Evolutionary conservation across 2,329 filamentous ascomycete genomes (phyloP).

Genomic region (Calonectria hawksworthii): DNA sequence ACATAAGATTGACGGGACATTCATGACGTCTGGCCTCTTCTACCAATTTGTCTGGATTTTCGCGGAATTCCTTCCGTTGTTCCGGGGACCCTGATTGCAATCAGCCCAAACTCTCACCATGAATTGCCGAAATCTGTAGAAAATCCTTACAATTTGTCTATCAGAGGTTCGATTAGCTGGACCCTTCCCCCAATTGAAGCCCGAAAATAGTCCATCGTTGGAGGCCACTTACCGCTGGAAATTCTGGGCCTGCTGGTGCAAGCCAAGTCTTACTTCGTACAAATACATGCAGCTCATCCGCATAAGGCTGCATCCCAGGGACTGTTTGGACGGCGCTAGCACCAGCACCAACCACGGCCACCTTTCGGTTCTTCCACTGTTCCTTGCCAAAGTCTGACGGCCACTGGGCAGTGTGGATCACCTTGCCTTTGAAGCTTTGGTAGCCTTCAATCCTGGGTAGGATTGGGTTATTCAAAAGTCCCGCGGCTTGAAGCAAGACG

Average conservation of each 20-base stretch:
- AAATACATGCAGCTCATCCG: neutral
- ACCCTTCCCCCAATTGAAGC: no score
- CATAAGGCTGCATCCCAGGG: neutral
- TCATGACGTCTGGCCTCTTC: neutral
- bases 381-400: neutral
- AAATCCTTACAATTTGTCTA: neutral
- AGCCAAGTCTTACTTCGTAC: conserved; percentile 4
- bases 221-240: neutral
- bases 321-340: neutral
- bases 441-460: neutral
- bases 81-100: neutral
- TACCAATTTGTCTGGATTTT: neutral
- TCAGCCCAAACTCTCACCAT: neutral
- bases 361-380: neutral
- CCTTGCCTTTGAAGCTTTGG: neutral
- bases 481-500: neutral
- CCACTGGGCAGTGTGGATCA: neutral
- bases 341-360: neutral
- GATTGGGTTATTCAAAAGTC: neutral
- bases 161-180: neutral
- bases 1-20: neutral
- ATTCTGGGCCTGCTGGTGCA: neutral
- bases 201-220: neutral
- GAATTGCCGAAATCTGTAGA: fast-evolving
- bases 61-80: neutral